These are phyloP conservation scores for Colletotrichum musicola DNA, from an alignment of 2,329 filamentous ascomycete species.

Conservation along the genomic window DNA sequence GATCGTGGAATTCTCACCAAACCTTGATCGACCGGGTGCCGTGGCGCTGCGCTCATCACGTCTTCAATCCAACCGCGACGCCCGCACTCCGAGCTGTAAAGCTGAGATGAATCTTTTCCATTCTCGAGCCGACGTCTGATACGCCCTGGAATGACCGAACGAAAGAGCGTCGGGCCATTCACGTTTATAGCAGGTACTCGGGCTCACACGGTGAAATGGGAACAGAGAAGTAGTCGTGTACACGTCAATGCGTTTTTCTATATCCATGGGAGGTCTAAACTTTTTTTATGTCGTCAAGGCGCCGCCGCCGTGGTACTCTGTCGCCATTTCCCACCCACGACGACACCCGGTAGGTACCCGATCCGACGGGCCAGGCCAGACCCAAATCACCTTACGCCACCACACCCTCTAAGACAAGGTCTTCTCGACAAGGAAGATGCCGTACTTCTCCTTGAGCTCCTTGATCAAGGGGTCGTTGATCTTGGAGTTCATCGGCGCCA, in stretches of 20 bases:
- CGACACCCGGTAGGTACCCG: slow-evolving; percentile 8
- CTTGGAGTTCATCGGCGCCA: slow-evolving; percentile 81
- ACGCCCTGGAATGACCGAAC: neutral
- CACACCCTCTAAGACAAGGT: slow-evolving; percentile 54
- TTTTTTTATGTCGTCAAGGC: slow-evolving; percentile 17
- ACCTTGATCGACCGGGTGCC: neutral
- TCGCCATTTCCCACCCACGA: neutral
- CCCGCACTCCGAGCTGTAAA: neutral
- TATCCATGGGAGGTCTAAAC: slow-evolving; percentile 17
- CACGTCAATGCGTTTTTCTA: slow-evolving; percentile 18
- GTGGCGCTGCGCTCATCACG: neutral
- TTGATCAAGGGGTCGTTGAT: slow-evolving; percentile 81
- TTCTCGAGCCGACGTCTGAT: neutral
- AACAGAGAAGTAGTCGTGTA: neutral
- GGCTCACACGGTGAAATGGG: slow-evolving; percentile 3
- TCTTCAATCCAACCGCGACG: slow-evolving; percentile 9
- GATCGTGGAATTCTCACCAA: neutral
- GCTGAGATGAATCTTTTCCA: slow-evolving; percentile 17
- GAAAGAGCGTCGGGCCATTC: neutral
- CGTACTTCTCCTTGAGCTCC: slow-evolving; percentile 83
- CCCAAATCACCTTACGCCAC: neutral
- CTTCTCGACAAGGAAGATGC: slow-evolving; percentile 80
- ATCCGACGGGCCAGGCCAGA: neutral
- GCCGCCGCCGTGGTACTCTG: neutral
- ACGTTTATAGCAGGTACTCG: neutral